These are phyloP conservation scores for Podaxis rugospora DNA, from an alignment of 768 basidiomycete species.

Conservation along the genomic window DNA sequence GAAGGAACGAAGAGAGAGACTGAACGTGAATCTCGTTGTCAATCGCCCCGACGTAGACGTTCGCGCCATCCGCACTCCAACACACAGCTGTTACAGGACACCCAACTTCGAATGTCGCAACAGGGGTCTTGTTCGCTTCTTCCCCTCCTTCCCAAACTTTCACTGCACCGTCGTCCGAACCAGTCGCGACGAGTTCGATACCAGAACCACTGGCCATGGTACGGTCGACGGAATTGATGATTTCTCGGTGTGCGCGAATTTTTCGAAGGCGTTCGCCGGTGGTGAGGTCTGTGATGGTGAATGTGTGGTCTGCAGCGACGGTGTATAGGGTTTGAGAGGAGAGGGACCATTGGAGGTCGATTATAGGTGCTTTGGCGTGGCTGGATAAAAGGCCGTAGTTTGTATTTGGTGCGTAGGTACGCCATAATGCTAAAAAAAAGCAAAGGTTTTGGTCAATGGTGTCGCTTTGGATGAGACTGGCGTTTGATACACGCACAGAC, in stretches of 20 bases:
- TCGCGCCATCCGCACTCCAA: slow-evolving; percentile 89
- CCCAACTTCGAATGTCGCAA: slow-evolving; percentile 79
- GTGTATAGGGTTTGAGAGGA: slow-evolving; percentile 70
- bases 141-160: slow-evolving; percentile 88
- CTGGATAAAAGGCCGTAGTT: slow-evolving; percentile 87
- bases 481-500: slow-evolving; percentile 62
- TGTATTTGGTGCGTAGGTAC: slow-evolving; percentile 86
- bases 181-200: slow-evolving; percentile 80
- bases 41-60: slow-evolving; percentile 85
- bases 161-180: slow-evolving; percentile 89
- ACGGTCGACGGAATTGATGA: slow-evolving; percentile 86
- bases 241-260: slow-evolving; percentile 85
- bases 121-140: slow-evolving; percentile 64
- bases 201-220: slow-evolving; percentile 83
- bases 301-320: slow-evolving; percentile 85
- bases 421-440: slow-evolving; percentile 66
- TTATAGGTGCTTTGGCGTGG: slow-evolving; percentile 86
- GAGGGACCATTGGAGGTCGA: slow-evolving; percentile 90
- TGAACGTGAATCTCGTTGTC: slow-evolving; percentile 94
- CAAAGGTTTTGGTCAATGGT: background rate
- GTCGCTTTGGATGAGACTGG: background rate
- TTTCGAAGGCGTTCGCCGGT: slow-evolving; percentile 79
- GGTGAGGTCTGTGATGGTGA: slow-evolving; percentile 72
- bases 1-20: slow-evolving; percentile 23
- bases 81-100: slow-evolving; percentile 91